Conservation (phyloP, 129 eudicot species). For the Lactuca sativa region DNA sequence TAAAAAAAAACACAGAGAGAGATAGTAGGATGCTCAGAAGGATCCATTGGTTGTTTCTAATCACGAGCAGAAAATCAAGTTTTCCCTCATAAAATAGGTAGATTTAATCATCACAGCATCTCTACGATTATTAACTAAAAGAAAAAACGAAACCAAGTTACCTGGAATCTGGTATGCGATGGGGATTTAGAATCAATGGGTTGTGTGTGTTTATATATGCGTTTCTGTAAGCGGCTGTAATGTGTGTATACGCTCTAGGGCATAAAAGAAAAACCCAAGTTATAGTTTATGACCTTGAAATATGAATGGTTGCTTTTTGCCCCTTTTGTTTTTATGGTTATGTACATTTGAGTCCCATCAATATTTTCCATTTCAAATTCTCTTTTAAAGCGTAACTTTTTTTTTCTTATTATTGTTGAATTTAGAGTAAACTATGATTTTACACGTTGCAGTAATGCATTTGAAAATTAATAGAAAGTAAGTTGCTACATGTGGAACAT, state of each 20-base stretch:
- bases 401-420: too few relatives aligned
- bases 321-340: not conserved
- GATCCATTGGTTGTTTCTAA: slow-evolving; percentile 66
- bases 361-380: not conserved
- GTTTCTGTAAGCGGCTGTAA: slow-evolving; percentile 10
- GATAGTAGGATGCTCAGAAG: slow-evolving; percentile 51
- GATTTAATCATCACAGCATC: slow-evolving; percentile 62
- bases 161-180: not conserved
- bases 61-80: slow-evolving; percentile 23
- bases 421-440: too few relatives aligned
- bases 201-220: slow-evolving; percentile 17
- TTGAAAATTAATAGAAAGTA: too few relatives aligned
- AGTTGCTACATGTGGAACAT: too few relatives aligned
- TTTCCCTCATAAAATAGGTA: slow-evolving; percentile 68
- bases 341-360: not conserved
- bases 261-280: not conserved
- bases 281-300: slow-evolving; percentile 8
- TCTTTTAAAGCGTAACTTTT: not conserved
- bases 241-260: not conserved
- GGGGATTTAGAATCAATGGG: not conserved
- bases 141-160: not conserved
- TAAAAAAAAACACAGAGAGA: not conserved
- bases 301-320: not conserved
- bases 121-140: not conserved
- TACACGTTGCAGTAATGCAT: too few relatives aligned